phyloP scores from a whole-genome alignment of 768 basidiomycete genomes.

The Rhizopogon vulgaris region DNA sequence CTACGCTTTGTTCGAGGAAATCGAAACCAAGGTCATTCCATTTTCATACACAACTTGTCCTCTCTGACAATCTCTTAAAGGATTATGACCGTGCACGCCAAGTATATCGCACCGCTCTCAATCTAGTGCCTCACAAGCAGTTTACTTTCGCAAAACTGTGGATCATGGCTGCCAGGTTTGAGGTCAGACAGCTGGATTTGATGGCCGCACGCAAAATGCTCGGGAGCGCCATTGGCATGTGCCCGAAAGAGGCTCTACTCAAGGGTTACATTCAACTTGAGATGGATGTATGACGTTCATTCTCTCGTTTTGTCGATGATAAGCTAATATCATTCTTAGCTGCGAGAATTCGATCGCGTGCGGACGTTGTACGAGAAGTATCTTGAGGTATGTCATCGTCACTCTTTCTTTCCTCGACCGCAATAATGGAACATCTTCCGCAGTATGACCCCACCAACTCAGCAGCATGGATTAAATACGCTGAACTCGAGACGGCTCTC shows the following conservation, averaged over 20 bases:
- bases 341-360: constrained; percentile 94
- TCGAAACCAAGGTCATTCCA: constrained; percentile 74
- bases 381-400: constrained; percentile 58
- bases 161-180: constrained; percentile 89
- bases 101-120: constrained; percentile 85
- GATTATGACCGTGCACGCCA: constrained; percentile 83
- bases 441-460: constrained; percentile 88
- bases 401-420: not conserved
- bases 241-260: constrained; percentile 92
- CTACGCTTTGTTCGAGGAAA: constrained; percentile 96
- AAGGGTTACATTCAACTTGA: constrained; percentile 75
- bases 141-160: constrained; percentile 99
- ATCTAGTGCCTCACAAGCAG: constrained; percentile 89
- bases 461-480: constrained; percentile 93
- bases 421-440: not conserved
- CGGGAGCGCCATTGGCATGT: constrained; percentile 90
- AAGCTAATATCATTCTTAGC: constrained; percentile 32
- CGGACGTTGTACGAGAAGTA: constrained; percentile 91
- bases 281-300: constrained; percentile 33
- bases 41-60: not conserved
- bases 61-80: constrained; percentile 29
- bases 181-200: constrained; percentile 78
- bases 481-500: constrained; percentile 83
- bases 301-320: not conserved
- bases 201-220: constrained; percentile 82